Percentiles rank a stretch among this genome's conserved stretches.
Conservation (phyloP, 2,329 filamentous ascomycete genomes). For the Colletotrichum endophyticum region DNA sequence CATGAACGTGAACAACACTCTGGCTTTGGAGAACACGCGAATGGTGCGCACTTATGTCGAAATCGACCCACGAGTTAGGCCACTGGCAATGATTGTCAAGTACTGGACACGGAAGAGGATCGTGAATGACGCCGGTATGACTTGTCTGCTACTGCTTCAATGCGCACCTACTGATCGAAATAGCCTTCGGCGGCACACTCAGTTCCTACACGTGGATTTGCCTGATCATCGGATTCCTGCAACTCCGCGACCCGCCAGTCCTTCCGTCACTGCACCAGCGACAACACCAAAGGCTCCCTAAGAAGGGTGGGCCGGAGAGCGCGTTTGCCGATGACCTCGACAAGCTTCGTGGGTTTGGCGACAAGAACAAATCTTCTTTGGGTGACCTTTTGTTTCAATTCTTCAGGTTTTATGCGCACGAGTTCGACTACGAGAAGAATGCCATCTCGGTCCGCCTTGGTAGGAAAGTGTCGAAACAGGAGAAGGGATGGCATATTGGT, state of each 20-base stretch:
- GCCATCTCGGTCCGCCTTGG: conserved; percentile 88
- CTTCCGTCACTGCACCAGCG: conserved; percentile 84
- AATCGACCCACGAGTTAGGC: conserved; percentile 87
- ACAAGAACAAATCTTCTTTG: conserved; percentile 79
- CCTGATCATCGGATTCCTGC: conserved; percentile 94
- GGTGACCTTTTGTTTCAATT: conserved; percentile 93
- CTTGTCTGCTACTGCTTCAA: not conserved
- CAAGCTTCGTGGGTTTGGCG: conserved; percentile 75
- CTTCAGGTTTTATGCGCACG: conserved; percentile 92
- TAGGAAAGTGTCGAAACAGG: conserved; percentile 76
- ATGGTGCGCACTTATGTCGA: conserved; percentile 98
- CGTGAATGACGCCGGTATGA: conserved; percentile 93
- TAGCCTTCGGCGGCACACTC: conserved; percentile 89
- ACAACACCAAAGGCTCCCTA: conserved; percentile 62
- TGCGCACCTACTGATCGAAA: conserved; percentile 19
- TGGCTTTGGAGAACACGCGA: conserved; percentile 93
- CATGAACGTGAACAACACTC: conserved; percentile 98
- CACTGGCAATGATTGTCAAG: conserved; percentile 95
- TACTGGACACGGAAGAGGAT: conserved; percentile 94
- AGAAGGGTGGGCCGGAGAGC: conserved; percentile 68
- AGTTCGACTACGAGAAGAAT: conserved; percentile 85
- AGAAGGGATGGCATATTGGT: conserved; percentile 85
- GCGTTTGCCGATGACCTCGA: conserved; percentile 88
- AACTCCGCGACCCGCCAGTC: conserved; percentile 83
- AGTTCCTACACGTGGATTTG: conserved; percentile 99